Evolutionary conservation across 352 stramenopile species (phyloP), one percentile per base, ranked within the genome.

Genomic region (Pythium oligandrum): DNA sequence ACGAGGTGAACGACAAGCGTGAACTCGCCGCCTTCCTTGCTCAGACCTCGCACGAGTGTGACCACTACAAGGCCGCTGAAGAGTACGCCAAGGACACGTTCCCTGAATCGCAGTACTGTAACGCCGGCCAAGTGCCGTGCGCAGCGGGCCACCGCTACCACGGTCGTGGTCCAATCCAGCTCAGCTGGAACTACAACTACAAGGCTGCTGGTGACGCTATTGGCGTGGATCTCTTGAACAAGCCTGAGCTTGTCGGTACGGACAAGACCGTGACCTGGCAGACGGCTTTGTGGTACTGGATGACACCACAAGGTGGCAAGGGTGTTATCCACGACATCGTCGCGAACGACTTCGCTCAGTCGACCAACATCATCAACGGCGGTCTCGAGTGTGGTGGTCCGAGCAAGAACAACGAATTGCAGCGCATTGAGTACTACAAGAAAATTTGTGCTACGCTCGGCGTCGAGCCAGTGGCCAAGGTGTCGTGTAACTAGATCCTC

Each of bases 111-210:
- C 64, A 77, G 55, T 79, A 79, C 59, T 83, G 72, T 37, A 67
- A 83, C 53, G 61, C 64, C 44, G 68, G 53, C 1, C 61, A 62
- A 39, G 38, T 45, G 5, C 40, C 66, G 12, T 82, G 72, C 39
- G 61, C 55, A n/a, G 34, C 60, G 4, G 72, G 66, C 11, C 61
- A 61, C 11, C 68, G 69, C 30, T 78, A 82, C 55, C 66, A 81
- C 32, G 71, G 69, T n/a, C 72, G 72, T n/a, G 72, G 72, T 9
- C 61, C 72, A 10, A 79, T 83, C 50, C 64, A 75, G 55, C 57
- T 82, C 35, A 71, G 63, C 12, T 82, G 72, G 72, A 82, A 79
- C 59, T 78, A 79, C 61, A 82, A 82, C 47, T 82, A 82, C 59
- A 68, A 66, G 34, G 55, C 64, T 30, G 67, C 66, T 5, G 71